Base-by-base conservation (phyloP, 768 basidiomycete species). In the Collybia sordida region DNA sequence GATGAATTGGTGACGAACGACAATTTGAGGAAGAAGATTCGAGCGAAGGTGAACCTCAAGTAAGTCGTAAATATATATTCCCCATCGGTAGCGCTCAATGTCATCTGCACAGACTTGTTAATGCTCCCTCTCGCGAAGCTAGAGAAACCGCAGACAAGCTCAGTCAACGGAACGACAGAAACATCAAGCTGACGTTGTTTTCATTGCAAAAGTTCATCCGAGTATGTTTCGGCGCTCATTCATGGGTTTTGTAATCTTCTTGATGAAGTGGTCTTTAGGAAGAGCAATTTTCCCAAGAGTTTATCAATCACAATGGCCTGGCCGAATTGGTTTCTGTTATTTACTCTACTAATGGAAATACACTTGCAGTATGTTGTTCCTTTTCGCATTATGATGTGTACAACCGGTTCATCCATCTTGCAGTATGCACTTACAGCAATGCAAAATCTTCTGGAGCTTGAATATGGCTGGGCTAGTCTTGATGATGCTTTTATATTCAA, bases 1-100 rank as follows among this genome's bases (percentile, higher is more conserved):
- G 88, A 89, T 52, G 90, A 90, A 56, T 68, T 95, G 41, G 86
- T 97, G 15, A 94, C 91, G 22, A 88, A 89, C 59, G 90, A 93
- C 55, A 95, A 94, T 62, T 64, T 97, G 60, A 78, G 83, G 62
- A 84, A 80, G 70, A 89, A 88, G 72, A 90, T 94, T 56, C 87
- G 80, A 68, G 76, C 77, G 35, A 93, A 89, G 65, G 80, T 77
- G 42, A 83, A 88, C 60, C 72, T 94, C 48, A 92, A 85, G 91
- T 93, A 62, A 57, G 81, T 67, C 23, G 17, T 37, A 3, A 31
- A 17, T 19, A 22, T 9, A 15, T 41, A 27, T 14, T 14, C 41
- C 36, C 19, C n/a, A 14, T 12, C 8, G 45, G 35, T 34, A 18
- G 17, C 31, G 11, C 31, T 31, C 31, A 31, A 31, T 3, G 31